Base-by-base conservation (phyloP, 2,329 filamentous ascomycete species). In the Epichloe amarillans region DNA sequence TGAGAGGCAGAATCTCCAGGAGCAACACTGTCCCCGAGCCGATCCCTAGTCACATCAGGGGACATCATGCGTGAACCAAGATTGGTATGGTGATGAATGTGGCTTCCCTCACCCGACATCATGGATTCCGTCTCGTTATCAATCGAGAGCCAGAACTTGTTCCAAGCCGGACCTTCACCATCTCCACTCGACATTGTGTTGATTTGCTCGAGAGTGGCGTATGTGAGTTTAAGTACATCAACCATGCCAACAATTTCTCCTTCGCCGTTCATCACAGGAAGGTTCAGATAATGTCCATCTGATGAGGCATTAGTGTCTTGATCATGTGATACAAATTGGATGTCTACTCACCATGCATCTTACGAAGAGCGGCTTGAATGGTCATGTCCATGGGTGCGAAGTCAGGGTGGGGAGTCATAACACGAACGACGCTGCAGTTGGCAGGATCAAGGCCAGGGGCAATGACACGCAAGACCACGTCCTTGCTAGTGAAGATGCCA, bases 241-340 rank as follows among this genome's bases (percentile, higher is more conserved):
- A 98, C 93, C 93, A 98, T 98, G 62, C 93, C 93, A 52, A 98
- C 93, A 63, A 98, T 98, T 69, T 98, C 93, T 56, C 91, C 93
- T 55, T 80, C 78, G 58, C 95, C 89, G 68, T 96, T 96, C 93
- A 98, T 98, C 55, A 98, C 93, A 8, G 93, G 93, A 43, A 98
- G 74, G 67, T 98, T 98, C 50, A 98, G 81, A 68, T 98, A 98
- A 69, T 98, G 93, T 14, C 93, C 93, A 72, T 98, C 91, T 94
- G 57, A 60, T 47, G 35, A 55, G 64, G 47, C 15, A 41, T 53
- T 23, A 53, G 52, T 37, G 7, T 12, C 15, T 23, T 17, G 11
- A 17, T 12, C 17, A 19, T 23, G 19, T 2, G 26, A 6, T 30
- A 38, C 7, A 30, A 23, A 17, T n/a, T 26, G 15, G 19, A 19